Evolutionary conservation across 2,329 filamentous ascomycete species (phyloP), one percentile per base, ranked within the genome.

Genomic region (Xylariales sp.): DNA sequence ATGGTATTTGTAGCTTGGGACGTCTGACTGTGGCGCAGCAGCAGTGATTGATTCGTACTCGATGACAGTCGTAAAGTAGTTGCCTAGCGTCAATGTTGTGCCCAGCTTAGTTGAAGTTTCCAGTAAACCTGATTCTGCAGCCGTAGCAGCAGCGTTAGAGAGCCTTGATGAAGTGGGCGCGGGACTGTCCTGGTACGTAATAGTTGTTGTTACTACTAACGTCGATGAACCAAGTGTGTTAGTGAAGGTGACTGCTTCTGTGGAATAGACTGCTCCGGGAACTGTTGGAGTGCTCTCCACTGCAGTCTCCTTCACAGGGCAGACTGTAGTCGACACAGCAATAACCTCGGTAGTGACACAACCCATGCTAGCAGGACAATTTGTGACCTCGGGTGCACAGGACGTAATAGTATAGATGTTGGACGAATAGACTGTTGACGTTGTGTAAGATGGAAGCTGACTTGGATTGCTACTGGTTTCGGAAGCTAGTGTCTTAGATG

Each of bases 271-370:
- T n/a, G n/a, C n/a, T n/a, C n/a, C n/a, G n/a, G n/a, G n/a, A n/a
- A n/a, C n/a, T n/a, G n/a, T n/a, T n/a, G n/a, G n/a, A n/a, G n/a
- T n/a, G n/a, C n/a, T n/a, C n/a, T n/a, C n/a, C n/a, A n/a, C n/a
- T n/a, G n/a, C n/a, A n/a, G n/a, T n/a, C n/a, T n/a, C n/a, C n/a
- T n/a, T 40, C 4, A 58, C 54, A 5, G 56, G 55, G 20, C 55
- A 58, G 15, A 59, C 46, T 12, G 56, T 59, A 3, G 56, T 60
- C 19, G 56, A 59, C 1, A 57, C 45, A 11, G 57, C 50, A 32
- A 59, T 36, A 12, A 52, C 40, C 14, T 57, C 54, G 2, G 57
- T 59, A 9, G 52, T 55, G 22, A 58, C 53, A 2, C 47, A 35
- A 3, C 51, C 55, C 3, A 49, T n/a, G 6, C 42, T 48, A 3